Base-by-base conservation (phyloP, 2,329 filamentous ascomycete species). In the Monosporascus sp. region DNA sequence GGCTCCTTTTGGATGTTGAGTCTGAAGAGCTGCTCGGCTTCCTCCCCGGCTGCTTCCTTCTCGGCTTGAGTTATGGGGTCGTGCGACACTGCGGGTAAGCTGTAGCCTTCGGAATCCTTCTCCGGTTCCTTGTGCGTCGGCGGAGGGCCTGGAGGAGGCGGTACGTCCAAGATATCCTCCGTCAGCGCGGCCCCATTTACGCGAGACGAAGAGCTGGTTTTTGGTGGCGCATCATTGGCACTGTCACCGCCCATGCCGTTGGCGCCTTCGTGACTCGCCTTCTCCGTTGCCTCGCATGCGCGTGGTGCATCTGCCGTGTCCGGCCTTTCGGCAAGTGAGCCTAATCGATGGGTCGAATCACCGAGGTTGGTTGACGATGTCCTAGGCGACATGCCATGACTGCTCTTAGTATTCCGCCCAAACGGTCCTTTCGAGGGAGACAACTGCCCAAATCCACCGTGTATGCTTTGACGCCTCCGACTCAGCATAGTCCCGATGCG, bases 1-100 rank as follows among this genome's bases (percentile, higher is more conserved):
- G 90, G 89, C 40, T 87, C 85, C 59, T 88, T 88, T 57, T 86
- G 81, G 50, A 95, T 95, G 65, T 84, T 90, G 50, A 95, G 79
- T 69, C 89, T 93, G 74, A 91, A 91, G 8, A 85, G 76, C 47
- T 85, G 81, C n/a, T 86, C 83, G 5, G 71, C 72, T 44, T 85
- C 83, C 49, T 86, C 83, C 14, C 72, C 75, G 49, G 70, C 78
- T 8, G 80, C 83, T 65, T 91, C 88, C 44, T 79, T 79, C 68
- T 91, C 81, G 7, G 88, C 89, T 66, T 87, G 83, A 0, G 88
- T 87, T 54, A 93, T 87, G 3, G 84, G 77, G 67, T 86, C 76
- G 60, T 85, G 78, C 61, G 78, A 76, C 1, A 82, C 75, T 0
- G 83, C 78, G 0, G 87, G 88, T n/a, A 93, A 81, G 4, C 81